A percentile compares a stretch with the other conserved stretches of the same genome.
Conservation (phyloP, 163 green algal species). For the Coccomyxa subellipsoidea region DNA sequence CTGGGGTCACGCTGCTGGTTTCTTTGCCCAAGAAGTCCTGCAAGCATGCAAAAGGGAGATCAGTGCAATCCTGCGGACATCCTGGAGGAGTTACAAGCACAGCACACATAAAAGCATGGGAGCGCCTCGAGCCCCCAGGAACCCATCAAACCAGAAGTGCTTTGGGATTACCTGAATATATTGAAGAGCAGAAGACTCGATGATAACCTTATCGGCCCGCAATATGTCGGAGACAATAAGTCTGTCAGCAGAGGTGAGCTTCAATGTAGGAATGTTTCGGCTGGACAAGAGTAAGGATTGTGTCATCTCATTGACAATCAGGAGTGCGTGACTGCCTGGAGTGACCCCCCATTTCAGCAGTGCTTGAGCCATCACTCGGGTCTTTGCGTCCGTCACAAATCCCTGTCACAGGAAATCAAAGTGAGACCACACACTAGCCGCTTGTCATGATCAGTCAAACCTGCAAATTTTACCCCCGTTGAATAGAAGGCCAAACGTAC, state of each 20-base stretch:
- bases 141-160: neutral
- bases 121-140: too few relatives aligned
- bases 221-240: constrained; percentile 88
- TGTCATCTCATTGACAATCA: constrained; percentile 70
- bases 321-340: constrained; percentile 55
- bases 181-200: constrained; percentile 79
- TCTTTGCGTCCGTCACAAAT: constrained; percentile 64
- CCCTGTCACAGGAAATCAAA: neutral
- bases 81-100: too few relatives aligned
- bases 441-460: neutral
- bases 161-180: constrained; percentile 56
- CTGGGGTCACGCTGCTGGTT: too few relatives aligned
- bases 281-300: constrained; percentile 54
- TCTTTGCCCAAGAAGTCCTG: neutral
- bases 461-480: neutral
- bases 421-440: neutral
- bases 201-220: constrained; percentile 85
- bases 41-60: neutral
- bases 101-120: too few relatives aligned
- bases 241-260: constrained; percentile 65
- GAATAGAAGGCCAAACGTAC: neutral
- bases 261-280: constrained; percentile 85
- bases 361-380: constrained; percentile 68
- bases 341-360: constrained; percentile 57
- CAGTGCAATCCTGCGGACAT: too few relatives aligned